Evolutionary conservation across 1,284 basidiomycete species (phyloP), one percentile per base, ranked within the genome.

Genomic region (Heterobasidion occidentale): DNA sequence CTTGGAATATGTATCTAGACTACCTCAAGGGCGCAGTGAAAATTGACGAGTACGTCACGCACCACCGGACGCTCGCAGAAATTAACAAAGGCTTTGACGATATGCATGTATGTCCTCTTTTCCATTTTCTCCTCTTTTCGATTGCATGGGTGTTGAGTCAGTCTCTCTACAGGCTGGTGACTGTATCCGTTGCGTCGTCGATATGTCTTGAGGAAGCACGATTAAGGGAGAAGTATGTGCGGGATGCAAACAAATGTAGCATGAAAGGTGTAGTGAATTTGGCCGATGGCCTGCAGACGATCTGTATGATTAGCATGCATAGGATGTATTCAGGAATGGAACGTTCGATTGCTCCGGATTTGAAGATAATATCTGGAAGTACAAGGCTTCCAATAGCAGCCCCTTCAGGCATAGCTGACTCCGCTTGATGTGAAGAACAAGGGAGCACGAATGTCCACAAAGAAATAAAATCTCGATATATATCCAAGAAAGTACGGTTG

Each of bases 31-130:
- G 86, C 54, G 84, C 79, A 63, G 74, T 92, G 65, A 89, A 86
- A 77, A 84, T 96, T 52, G 92, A 96, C 68, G 89, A 95, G 68
- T 96, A 94, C 70, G 85, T 95, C 60, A 92, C 93, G 51, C 92
- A 96, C 71, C 71, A 81, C 63, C 79, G 85, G 66, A 81, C 74
- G 53, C 77, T 98, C 46, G 79, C 77, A 38, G 85, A 94, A 20
- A 92, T 98, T 71, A 93, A 92, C 72, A 76, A 86, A 58, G 94
- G 92, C 42, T 97, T 98, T 77, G 80, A 92, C 60, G 91, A 95
- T 71, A 97, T 98, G 94, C 92, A 95, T 74, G 90, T 92, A 73
- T 71, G 90, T 81, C 36, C 17, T 36, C 33, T 19, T 53, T 38
- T 27, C 33, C 9, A 9, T 9, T 7, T 27, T 47, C 46, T 15